Evolutionary conservation across 768 basidiomycete species (phyloP), one percentile per base, ranked within the genome.

Genomic region (Boletellus sp.): DNA sequence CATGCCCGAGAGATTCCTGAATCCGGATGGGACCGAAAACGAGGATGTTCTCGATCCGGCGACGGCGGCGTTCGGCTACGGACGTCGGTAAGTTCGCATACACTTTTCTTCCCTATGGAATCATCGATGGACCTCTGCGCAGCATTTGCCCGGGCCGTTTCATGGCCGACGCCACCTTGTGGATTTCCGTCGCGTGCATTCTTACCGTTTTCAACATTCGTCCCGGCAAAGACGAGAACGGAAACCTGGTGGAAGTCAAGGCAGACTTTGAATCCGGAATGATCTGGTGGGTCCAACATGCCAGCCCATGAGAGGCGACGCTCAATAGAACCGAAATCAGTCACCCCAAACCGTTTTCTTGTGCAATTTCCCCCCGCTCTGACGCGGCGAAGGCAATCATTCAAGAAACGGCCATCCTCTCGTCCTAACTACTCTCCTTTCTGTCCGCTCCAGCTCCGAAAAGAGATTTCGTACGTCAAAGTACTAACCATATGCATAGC

Each of bases 101-200:
- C 24, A 8, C 1, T 23, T 17, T 39, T 23, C 2, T 11, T 4
- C n/a, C 8, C 15, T 34, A 11, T 35, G n/a, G 28, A 26, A 35
- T 31, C 33, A 3, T 15, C 57, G 26, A 62, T n/a, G 23, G 1
- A 9, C 9, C n/a, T 35, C 16, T 31, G 7, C n/a, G 12, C 10
- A 65, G 64, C 10, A 62, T 73, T 6, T 77, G 76, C 46, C 74
- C 78, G 11, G 78, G 78, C 3, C 64, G 69, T 38, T 62, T 73
- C 51, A 67, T 79, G 52, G 76, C 74, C 4, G 72, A 76, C 22
- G 62, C 71, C 0, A 72, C 69, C 22, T 46, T 76, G 37, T 71
- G 69, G 58, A 67, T 65, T 32, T 65, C 64, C 13, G 63, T 65
- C 22, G 64, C 63, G n/a, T 65, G 63, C 33, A 55, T 65, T 23